Conservation (phyloP, 768 basidiomycete species). For the Ramaria sp. region DNA sequence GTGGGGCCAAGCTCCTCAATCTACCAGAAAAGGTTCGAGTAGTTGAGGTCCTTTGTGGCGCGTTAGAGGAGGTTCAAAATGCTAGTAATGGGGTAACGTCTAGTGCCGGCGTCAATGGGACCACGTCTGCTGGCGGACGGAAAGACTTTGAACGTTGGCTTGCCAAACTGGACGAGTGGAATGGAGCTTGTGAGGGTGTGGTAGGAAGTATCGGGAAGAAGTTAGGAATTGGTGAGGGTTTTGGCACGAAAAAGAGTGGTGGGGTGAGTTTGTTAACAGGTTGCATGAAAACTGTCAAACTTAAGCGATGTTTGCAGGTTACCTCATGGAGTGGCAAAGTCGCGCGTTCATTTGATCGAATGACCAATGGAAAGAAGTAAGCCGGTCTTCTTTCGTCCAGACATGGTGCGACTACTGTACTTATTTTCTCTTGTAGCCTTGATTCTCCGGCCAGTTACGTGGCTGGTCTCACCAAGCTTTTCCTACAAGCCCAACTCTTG, state of each 20-base stretch:
- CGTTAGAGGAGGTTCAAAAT: constrained; percentile 67
- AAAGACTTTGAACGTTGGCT: constrained; percentile 77
- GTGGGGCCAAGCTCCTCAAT: constrained; percentile 75
- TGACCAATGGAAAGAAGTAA: constrained; percentile 86
- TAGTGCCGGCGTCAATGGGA: constrained; percentile 33
- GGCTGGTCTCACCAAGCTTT: constrained; percentile 62
- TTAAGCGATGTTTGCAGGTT: constrained; percentile 23
- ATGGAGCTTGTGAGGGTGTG: constrained; percentile 65
- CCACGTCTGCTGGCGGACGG: constrained; percentile 49
- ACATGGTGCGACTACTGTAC: not conserved
- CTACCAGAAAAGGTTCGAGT: constrained; percentile 79
- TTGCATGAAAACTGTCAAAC: not conserved
- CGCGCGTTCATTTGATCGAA: constrained; percentile 67
- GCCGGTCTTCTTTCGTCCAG: constrained; percentile 15
- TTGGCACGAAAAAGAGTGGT: constrained; percentile 68
- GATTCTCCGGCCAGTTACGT: constrained; percentile 86
- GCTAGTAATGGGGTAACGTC: constrained; percentile 62
- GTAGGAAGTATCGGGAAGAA: constrained; percentile 80
- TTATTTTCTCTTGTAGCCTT: constrained; percentile 39
- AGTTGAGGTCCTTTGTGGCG: constrained; percentile 66
- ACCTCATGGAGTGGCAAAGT: constrained; percentile 65
- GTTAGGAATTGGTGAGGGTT: constrained; percentile 79
- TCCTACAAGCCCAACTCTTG: constrained; percentile 65
- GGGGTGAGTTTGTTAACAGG: constrained; percentile 29
- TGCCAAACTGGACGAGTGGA: constrained; percentile 70